These are phyloP conservation scores for Eucommia ulmoides DNA, from an alignment of 257 asterid species.

Conservation along the genomic window DNA sequence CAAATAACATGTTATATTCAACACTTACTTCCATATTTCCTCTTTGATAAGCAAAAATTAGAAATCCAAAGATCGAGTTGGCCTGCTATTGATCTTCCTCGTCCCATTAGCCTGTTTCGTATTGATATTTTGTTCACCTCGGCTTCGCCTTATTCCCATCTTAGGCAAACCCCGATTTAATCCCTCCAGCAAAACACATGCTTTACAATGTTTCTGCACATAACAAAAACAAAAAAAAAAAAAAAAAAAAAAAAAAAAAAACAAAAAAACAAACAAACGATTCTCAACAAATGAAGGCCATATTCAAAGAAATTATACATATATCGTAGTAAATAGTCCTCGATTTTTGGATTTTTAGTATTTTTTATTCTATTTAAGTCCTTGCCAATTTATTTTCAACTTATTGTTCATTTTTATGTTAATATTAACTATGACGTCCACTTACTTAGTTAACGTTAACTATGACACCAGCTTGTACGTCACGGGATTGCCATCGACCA, in stretches of 20 bases:
- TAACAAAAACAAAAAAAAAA: background rate
- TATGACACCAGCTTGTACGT: too few relatives aligned
- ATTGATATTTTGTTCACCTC: slow-evolving; percentile 32
- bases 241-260: background rate
- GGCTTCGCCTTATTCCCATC: slow-evolving; percentile 69
- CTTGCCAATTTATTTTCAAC: too few relatives aligned
- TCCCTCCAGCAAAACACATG: slow-evolving; percentile 85
- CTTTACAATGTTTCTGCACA: slow-evolving; percentile 93
- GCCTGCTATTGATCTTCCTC: slow-evolving; percentile 52
- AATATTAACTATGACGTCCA: too few relatives aligned
- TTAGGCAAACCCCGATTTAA: slow-evolving; percentile 91
- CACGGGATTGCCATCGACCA: too few relatives aligned
- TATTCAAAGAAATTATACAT: background rate
- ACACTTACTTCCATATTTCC: too few relatives aligned
- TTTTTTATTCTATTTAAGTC: too few relatives aligned
- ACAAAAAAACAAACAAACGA: too few relatives aligned
- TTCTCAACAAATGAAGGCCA: background rate
- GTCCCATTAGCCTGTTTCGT: slow-evolving; percentile 27
- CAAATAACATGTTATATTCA: too few relatives aligned
- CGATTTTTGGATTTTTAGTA: too few relatives aligned
- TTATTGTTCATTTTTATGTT: too few relatives aligned
- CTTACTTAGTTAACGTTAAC: too few relatives aligned
- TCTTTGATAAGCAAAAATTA: too few relatives aligned
- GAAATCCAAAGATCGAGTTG: slow-evolving; percentile 64
- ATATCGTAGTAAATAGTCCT: background rate